A percentile compares a stretch with the other conserved stretches of the same genome.
Conservation (phyloP, 306 rosid species). For the Boehmeria nivea region DNA sequence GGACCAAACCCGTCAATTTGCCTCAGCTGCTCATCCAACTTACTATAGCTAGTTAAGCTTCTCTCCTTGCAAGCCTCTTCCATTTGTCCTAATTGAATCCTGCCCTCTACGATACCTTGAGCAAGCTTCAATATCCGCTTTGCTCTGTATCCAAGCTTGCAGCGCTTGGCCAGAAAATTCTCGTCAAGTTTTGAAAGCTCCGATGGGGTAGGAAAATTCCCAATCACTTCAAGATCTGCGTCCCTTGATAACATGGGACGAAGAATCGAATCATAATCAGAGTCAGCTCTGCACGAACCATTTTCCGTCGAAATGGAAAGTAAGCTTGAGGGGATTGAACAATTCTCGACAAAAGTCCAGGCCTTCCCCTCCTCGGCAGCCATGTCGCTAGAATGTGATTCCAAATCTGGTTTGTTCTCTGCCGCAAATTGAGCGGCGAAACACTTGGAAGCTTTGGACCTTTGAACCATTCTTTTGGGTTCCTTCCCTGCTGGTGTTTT, state of each 20-base stretch:
- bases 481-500: conserved; percentile 38
- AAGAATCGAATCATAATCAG: conserved; percentile 1
- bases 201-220: conserved; percentile 43
- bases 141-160: conserved; percentile 53
- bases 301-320: background rate
- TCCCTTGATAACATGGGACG: conserved; percentile 8
- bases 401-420: conserved; percentile 19
- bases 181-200: conserved; percentile 41
- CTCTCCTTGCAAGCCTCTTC: conserved; percentile 36
- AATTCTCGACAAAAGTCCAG: too few relatives aligned
- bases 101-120: conserved; percentile 35
- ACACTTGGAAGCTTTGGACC: conserved; percentile 9
- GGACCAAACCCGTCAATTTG: conserved; percentile 53
- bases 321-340: background rate
- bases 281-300: background rate
- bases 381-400: conserved; percentile 2
- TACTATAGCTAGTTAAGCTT: conserved; percentile 27
- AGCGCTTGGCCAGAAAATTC: conserved; percentile 33
- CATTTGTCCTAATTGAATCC: conserved; percentile 32
- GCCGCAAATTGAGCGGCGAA: background rate
- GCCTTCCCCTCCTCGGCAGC: too few relatives aligned
- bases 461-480: conserved; percentile 7
- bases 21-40: conserved; percentile 30
- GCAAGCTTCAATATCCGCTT: conserved; percentile 38
- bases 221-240: conserved; percentile 15